Evolutionary conservation across 1,284 basidiomycete genomes (phyloP).

Genomic region (Uromyces viciae-fabae): DNA sequence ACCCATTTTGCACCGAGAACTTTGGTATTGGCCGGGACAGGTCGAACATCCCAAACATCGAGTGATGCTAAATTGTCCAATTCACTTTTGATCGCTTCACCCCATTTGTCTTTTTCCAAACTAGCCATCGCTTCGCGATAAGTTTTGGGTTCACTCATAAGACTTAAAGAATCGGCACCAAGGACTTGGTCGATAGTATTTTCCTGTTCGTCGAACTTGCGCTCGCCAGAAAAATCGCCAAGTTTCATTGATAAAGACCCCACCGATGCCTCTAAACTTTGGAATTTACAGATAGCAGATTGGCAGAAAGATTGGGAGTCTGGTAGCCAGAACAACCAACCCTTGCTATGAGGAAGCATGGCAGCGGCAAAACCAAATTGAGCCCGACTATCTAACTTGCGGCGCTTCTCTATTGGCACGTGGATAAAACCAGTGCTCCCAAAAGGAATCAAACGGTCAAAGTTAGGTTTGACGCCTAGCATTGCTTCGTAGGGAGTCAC

Average conservation of each 20-base stretch:
- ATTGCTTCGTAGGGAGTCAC: background rate
- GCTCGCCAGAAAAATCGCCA: background rate
- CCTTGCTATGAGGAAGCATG: background rate
- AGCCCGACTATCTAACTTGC: background rate
- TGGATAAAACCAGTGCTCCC: background rate
- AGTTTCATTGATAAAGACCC: too few species aligned
- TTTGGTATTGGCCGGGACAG: background rate
- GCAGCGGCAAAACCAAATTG: background rate
- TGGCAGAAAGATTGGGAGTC: too few species aligned
- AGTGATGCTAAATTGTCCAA: background rate
- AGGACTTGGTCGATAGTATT: too few species aligned
- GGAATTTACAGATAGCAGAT: too few species aligned
- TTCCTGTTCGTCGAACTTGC: background rate
- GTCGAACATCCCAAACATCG: background rate
- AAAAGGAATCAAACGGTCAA: background rate
- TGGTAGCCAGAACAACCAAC: too few species aligned
- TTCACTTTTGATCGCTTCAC: background rate
- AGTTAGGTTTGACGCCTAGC: background rate
- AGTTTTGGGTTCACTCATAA: background rate
- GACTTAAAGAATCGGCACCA: too few species aligned
- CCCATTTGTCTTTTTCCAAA: background rate
- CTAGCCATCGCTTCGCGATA: background rate
- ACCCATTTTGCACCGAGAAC: conserved; percentile 21
- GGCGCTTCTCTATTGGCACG: background rate
- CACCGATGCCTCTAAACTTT: too few species aligned